Percentiles rank a stretch among this genome's conserved stretches.
Evolutionary conservation across 257 asterid species (phyloP).

Genomic region (Fraxinus pennsylvanica): DNA sequence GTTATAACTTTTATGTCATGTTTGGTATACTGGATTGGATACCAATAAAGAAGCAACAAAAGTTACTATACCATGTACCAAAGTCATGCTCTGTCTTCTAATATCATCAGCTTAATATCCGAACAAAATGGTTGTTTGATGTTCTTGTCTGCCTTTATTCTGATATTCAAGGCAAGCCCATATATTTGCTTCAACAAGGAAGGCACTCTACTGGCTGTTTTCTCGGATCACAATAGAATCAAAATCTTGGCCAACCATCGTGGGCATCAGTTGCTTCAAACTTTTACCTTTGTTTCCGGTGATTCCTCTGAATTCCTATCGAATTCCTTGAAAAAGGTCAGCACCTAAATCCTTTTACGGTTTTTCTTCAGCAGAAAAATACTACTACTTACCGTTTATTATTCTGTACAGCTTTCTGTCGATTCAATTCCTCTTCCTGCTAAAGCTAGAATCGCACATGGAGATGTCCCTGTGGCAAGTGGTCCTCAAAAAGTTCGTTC

Average conservation of each 20-base stretch:
- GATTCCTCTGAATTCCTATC: slow-evolving; percentile 35
- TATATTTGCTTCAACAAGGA: slow-evolving; percentile 54
- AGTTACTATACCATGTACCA: background rate
- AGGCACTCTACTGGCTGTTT: slow-evolving; percentile 65
- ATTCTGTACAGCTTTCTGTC: slow-evolving; percentile 42
- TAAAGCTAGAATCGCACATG: slow-evolving; percentile 11
- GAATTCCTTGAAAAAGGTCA: slow-evolving; percentile 42
- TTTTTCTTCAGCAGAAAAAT: slow-evolving; percentile 8
- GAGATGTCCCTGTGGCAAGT: slow-evolving; percentile 26
- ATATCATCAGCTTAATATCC: background rate
- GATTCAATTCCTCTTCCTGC: slow-evolving; percentile 27
- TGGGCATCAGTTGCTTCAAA: slow-evolving; percentile 51
- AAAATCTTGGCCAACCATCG: slow-evolving; percentile 63
- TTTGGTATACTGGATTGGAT: background rate
- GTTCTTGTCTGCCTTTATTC: background rate
- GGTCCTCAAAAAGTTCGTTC: background rate
- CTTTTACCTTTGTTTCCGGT: slow-evolving; percentile 20
- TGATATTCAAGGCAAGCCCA: slow-evolving; percentile 53
- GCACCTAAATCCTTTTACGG: slow-evolving; percentile 15
- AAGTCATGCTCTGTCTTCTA: background rate
- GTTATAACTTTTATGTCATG: background rate
- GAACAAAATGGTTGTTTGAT: slow-evolving; percentile 14
- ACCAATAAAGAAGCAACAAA: background rate
- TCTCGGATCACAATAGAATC: slow-evolving; percentile 45
- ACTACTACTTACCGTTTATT: slow-evolving; percentile 11